phyloP scores from a whole-genome alignment of 2,329 filamentous ascomycete species.

The Bertia moriformis region DNA sequence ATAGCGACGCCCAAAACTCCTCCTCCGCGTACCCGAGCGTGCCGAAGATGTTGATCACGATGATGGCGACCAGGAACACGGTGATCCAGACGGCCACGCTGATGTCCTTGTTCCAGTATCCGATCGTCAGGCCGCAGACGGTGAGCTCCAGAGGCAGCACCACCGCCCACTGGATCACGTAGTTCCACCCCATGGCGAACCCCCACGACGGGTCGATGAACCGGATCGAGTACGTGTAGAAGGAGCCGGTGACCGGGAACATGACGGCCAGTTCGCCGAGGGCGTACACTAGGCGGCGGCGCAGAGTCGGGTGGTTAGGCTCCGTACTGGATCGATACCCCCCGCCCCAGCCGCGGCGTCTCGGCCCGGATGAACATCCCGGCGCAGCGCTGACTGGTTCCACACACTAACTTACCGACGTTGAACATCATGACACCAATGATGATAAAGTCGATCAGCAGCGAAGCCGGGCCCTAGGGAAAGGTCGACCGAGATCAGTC shows the following conservation, averaged over 20 bases:
- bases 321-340: not conserved
- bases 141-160: conserved; percentile 76
- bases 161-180: conserved; percentile 45
- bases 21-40: conserved; percentile 44
- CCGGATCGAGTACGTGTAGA: conserved; percentile 45
- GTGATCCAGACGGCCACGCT: conserved; percentile 66
- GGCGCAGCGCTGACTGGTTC: conserved; percentile 46
- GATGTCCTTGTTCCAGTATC: conserved; percentile 58
- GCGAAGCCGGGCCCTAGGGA: conserved; percentile 56
- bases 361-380: too few species aligned
- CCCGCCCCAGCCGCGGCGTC: not conserved
- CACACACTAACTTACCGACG: conserved; percentile 57
- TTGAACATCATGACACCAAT: conserved; percentile 74
- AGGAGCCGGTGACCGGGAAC: conserved; percentile 47
- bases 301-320: not conserved
- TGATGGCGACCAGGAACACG: conserved; percentile 63
- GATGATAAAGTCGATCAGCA: conserved; percentile 64
- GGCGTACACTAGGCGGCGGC: conserved; percentile 59
- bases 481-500: conserved; percentile 24
- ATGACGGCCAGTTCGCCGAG: conserved; percentile 51
- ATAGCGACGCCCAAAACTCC: conserved; percentile 43
- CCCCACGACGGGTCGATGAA: conserved; percentile 41
- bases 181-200: conserved; percentile 4
- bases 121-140: conserved; percentile 69
- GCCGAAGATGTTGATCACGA: conserved; percentile 74